Percentiles rank a stretch among this genome's conserved stretches.
phyloP scores from a whole-genome alignment of 2,329 filamentous ascomycete genomes.

The Balansia obtecta region DNA sequence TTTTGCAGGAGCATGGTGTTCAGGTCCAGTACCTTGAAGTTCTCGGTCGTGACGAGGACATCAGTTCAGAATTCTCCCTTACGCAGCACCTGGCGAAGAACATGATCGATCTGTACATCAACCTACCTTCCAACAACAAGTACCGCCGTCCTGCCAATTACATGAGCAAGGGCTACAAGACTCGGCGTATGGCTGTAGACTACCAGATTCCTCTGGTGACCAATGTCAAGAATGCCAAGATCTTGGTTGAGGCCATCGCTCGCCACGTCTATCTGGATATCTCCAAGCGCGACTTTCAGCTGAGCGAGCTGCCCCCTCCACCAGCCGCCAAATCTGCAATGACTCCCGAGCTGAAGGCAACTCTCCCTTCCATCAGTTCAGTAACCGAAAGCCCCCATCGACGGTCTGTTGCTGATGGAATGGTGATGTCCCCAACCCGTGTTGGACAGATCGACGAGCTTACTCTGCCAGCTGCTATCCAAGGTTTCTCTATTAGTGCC shows the following conservation, averaged over 20 bases:
- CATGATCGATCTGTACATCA: slow-evolving; percentile 97
- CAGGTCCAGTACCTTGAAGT: slow-evolving; percentile 90
- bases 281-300: slow-evolving; percentile 77
- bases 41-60: slow-evolving; percentile 65
- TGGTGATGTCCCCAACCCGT: slow-evolving; percentile 13
- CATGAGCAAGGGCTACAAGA: slow-evolving; percentile 95
- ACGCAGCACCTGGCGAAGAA: slow-evolving; percentile 96
- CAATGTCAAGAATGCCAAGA: slow-evolving; percentile 98
- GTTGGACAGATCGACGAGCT: slow-evolving; percentile 30
- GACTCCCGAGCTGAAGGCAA: slow-evolving; percentile 47
- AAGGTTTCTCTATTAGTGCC: slow-evolving; percentile 41
- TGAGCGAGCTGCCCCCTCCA: slow-evolving; percentile 69
- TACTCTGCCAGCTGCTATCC: slow-evolving; percentile 31
- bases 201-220: slow-evolving; percentile 94
- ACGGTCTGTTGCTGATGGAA: slow-evolving; percentile 16
- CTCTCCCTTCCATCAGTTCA: slow-evolving; percentile 24
- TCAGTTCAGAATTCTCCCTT: slow-evolving; percentile 91
- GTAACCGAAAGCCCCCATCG: slow-evolving; percentile 23
- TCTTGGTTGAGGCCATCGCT: slow-evolving; percentile 86
- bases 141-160: slow-evolving; percentile 95
- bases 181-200: slow-evolving; percentile 94
- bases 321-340: slow-evolving; percentile 49
- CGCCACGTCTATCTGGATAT: slow-evolving; percentile 80
- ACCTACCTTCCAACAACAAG: slow-evolving; percentile 95
- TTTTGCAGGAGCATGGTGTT: slow-evolving; percentile 83